These are phyloP conservation scores for Musa balbisiana DNA, from an alignment of 202 grass and related monocot genomes.

Conservation along the genomic window DNA sequence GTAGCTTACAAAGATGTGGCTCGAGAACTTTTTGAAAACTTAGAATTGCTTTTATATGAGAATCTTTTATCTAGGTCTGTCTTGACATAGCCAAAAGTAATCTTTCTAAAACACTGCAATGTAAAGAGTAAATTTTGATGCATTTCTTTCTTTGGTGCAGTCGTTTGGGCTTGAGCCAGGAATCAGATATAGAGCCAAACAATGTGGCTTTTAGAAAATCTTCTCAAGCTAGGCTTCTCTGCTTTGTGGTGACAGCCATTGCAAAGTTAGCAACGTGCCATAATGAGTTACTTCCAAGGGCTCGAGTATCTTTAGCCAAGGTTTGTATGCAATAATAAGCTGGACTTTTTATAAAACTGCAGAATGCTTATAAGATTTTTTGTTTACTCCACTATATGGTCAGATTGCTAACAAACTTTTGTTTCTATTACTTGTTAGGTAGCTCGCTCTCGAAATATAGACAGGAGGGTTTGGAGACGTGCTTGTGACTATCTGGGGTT, in stretches of 20 bases:
- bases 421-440: constrained; percentile 31
- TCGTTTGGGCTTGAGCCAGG: constrained; percentile 70
- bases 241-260: constrained; percentile 88
- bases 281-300: constrained; percentile 75
- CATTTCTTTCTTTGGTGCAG: constrained; percentile 40
- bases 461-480: constrained; percentile 75
- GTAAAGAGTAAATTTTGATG: constrained; percentile 9
- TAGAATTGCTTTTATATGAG: constrained; percentile 88
- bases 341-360: constrained; percentile 8
- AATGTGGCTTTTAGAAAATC: constrained; percentile 52
- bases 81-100: background rate
- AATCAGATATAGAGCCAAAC: constrained; percentile 55
- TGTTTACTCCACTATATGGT: background rate
- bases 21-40: constrained; percentile 82
- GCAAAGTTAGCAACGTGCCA: constrained; percentile 88
- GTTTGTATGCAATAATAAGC: constrained; percentile 23
- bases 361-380: constrained; percentile 9
- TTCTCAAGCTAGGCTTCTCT: constrained; percentile 82
- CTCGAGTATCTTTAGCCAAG: constrained; percentile 68
- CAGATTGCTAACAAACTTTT: background rate
- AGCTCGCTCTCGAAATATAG: constrained; percentile 59
- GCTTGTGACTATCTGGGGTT: constrained; percentile 88
- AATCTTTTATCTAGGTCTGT: constrained; percentile 83
- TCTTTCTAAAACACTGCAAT: constrained; percentile 3
- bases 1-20: constrained; percentile 70